Conservation (phyloP, 352 stramenopile genomes). For the Phytophthora rubi region DNA sequence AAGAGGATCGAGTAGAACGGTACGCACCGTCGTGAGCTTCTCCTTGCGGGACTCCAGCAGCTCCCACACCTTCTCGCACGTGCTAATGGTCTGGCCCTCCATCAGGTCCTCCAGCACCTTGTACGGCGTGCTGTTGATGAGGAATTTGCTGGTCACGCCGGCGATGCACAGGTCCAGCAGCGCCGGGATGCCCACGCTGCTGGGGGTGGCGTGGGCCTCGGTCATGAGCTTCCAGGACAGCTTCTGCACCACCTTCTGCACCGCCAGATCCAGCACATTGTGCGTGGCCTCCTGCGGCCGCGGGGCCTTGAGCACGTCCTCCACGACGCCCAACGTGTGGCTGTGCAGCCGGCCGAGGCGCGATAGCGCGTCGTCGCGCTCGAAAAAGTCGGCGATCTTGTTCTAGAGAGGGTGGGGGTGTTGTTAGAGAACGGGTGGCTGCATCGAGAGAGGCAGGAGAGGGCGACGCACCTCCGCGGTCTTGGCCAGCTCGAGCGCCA, state of each 20-base stretch:
- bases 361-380: slow-evolving; percentile 53
- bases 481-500: slow-evolving; percentile 69
- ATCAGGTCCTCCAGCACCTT: slow-evolving; percentile 88
- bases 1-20: neutral
- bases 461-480: slow-evolving; percentile 58
- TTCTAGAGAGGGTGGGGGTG: slow-evolving; percentile 32
- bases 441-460: neutral
- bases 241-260: slow-evolving; percentile 82
- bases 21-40: slow-evolving; percentile 63
- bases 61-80: slow-evolving; percentile 88
- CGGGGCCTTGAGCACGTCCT: slow-evolving; percentile 40
- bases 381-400: slow-evolving; percentile 70
- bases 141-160: slow-evolving; percentile 65
- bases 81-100: slow-evolving; percentile 86
- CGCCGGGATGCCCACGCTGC: slow-evolving; percentile 64
- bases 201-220: slow-evolving; percentile 56
- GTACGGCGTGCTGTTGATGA: slow-evolving; percentile 81
- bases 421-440: slow-evolving; percentile 7
- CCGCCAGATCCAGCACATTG: slow-evolving; percentile 75
- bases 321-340: slow-evolving; percentile 39
- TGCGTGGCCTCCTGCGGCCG: slow-evolving; percentile 55
- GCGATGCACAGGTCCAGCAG: slow-evolving; percentile 86
- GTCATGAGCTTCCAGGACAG: slow-evolving; percentile 83
- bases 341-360: slow-evolving; percentile 57
- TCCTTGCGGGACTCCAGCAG: slow-evolving; percentile 81